These are phyloP conservation scores for Pseudohalonectria lignicola DNA, from an alignment of 2,329 filamentous ascomycete genomes.

Conservation along the genomic window DNA sequence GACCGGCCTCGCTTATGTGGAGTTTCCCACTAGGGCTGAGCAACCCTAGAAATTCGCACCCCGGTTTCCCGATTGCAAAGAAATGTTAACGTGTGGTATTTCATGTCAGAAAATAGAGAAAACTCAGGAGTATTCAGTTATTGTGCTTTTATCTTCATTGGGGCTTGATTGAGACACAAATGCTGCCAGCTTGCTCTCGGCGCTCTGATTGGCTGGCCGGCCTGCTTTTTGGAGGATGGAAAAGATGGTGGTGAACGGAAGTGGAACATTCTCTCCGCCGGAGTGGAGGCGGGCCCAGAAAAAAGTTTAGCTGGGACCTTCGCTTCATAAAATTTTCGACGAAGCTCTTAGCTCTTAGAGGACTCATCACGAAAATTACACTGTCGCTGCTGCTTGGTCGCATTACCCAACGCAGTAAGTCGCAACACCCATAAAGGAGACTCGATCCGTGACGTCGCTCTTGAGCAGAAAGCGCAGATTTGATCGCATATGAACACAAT, in stretches of 20 bases:
- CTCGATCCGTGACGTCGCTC: background rate
- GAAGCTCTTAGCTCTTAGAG: conserved; percentile 1
- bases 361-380: background rate
- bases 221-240: too few species aligned
- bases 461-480: background rate
- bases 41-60: conserved; percentile 5
- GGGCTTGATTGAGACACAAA: too few species aligned
- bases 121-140: background rate
- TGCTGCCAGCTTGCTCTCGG: too few species aligned
- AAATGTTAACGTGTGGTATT: background rate
- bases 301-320: conserved; percentile 2
- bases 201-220: background rate
- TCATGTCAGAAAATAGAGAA: background rate
- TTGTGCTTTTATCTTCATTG: background rate
- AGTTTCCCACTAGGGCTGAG: conserved; percentile 5
- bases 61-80: background rate
- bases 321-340: conserved; percentile 1
- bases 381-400: background rate
- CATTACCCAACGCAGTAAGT: conserved; percentile 1
- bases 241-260: too few species aligned
- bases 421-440: background rate
- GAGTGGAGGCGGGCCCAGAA: background rate
- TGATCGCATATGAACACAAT: too few species aligned
- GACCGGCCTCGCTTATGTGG: conserved; percentile 3
- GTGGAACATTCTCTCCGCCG: background rate